Conservation (phyloP, 768 basidiomycete genomes). For the Mycena leptocephala region DNA sequence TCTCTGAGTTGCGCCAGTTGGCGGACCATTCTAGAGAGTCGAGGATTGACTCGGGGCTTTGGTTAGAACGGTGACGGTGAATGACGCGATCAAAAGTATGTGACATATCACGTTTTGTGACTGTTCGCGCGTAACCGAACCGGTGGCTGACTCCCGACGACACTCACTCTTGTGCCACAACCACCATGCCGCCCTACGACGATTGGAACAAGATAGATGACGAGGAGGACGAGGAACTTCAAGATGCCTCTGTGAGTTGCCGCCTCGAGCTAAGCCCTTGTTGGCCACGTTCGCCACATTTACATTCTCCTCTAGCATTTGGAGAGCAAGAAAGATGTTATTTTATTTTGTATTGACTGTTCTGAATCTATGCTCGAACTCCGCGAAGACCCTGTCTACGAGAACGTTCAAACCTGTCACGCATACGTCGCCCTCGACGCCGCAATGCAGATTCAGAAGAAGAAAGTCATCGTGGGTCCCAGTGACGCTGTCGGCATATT, state of each 20-base stretch:
- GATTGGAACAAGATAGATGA: conserved; percentile 88
- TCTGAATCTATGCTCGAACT: conserved; percentile 91
- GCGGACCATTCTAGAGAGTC: conserved; percentile 3
- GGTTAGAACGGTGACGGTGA: background rate
- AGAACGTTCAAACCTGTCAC: conserved; percentile 82
- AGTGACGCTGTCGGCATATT: conserved; percentile 93
- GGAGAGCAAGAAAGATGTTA: conserved; percentile 87
- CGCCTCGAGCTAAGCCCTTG: background rate
- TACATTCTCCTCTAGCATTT: conserved; percentile 63
- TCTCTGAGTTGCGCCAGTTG: conserved; percentile 39
- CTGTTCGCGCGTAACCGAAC: background rate
- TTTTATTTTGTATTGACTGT: conserved; percentile 97
- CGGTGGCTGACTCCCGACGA: conserved; percentile 30
- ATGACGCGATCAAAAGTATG: background rate
- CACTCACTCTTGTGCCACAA: conserved; percentile 4
- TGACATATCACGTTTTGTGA: conserved; percentile 18
- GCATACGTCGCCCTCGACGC: conserved; percentile 86
- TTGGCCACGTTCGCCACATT: background rate
- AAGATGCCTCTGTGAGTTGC: conserved; percentile 72
- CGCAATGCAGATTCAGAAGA: conserved; percentile 90
- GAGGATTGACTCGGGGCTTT: background rate
- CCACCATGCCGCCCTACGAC: conserved; percentile 77
- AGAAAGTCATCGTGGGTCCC: conserved; percentile 91
- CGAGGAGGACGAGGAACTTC: conserved; percentile 88
- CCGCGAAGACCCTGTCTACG: conserved; percentile 74